Evolutionary conservation across 1,284 basidiomycete genomes (phyloP), one percentile per base, ranked within the genome.

Genomic region (Sanghuangporus baumii): DNA sequence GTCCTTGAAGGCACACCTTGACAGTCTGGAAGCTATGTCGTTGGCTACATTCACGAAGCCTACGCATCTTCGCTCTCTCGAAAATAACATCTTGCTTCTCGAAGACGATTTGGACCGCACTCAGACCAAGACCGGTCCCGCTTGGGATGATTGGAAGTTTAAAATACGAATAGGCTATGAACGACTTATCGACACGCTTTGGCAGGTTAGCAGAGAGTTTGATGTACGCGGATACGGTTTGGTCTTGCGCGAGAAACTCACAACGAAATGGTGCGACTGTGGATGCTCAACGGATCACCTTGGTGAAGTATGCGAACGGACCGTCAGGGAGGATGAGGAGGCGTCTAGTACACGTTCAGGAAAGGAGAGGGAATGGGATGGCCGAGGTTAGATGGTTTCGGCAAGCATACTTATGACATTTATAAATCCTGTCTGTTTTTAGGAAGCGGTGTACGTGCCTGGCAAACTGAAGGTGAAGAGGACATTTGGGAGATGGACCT

Each of bases 221-320:
- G 84, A 88, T 67, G 83, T 87, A 2, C 77, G 83, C 40, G 87
- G 87, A 8, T 89, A 88, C 66, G 87, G 87, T 1, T 74, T 78
- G n/a, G 81, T 87, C 9, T 72, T 89, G 38, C 75, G 86, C 31
- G 87, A 89, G 67, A 89, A 89, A 71, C 71, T 89, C 57, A 85
- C 81, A 9, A 79, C 75, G 2, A 88, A 88, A 67, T 89, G 87
- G 87, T 89, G 87, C 69, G 85, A 88, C 64, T 88, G 87, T 71
- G 87, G 87, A 2, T 89, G 87, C 70, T 88, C 86, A 57, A 88
- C 86, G 37, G 87, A 88, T 70, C 86, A 88, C 68, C 74, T 89
- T 14, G 84, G 85, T 1, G 86, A 88, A 70, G 86, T 88, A 12
- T 88, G 87, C 66, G 87, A 88, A 73, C 78, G 78, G 64, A 86